phyloP scores from a whole-genome alignment of 108 stramenopile species.

The Pseudonitzschia multistriata region DNA sequence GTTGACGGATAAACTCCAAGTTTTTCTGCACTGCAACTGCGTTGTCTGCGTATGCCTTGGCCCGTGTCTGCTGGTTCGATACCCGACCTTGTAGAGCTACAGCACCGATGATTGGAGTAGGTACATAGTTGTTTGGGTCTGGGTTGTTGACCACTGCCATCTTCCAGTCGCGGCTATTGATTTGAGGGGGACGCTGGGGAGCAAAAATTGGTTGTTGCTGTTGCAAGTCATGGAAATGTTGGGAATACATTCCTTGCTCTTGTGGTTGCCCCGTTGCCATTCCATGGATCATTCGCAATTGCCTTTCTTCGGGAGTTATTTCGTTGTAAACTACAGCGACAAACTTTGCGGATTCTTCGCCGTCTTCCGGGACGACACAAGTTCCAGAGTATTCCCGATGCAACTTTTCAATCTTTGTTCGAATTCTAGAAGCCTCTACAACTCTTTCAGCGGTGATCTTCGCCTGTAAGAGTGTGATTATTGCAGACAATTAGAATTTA shows the following conservation, averaged over 20 bases:
- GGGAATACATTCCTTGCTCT: background rate
- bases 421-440: constrained; percentile 60
- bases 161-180: constrained; percentile 62
- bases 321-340: constrained; percentile 72
- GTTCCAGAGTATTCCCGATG: constrained; percentile 49
- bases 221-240: background rate
- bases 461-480: too few species aligned
- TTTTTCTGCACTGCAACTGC: constrained; percentile 30
- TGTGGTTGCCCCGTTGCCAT: constrained; percentile 18
- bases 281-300: constrained; percentile 40
- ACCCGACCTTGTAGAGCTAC: constrained; percentile 61
- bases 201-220: constrained; percentile 25
- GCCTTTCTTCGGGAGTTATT: constrained; percentile 59
- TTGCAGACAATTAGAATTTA: too few species aligned
- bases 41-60: constrained; percentile 39
- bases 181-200: constrained; percentile 62
- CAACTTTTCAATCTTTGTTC: constrained; percentile 47
- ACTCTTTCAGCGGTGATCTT: constrained; percentile 11
- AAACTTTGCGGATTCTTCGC: constrained; percentile 42
- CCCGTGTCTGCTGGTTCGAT: constrained; percentile 55
- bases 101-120: constrained; percentile 64
- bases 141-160: constrained; percentile 82
- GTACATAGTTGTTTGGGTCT: constrained; percentile 61
- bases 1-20: constrained; percentile 28
- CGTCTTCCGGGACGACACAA: constrained; percentile 9